A percentile compares a stretch with the other conserved stretches of the same genome.
These are phyloP conservation scores for Amborella trichopoda DNA, from an alignment of 164 flowering plant species.

Conservation along the genomic window DNA sequence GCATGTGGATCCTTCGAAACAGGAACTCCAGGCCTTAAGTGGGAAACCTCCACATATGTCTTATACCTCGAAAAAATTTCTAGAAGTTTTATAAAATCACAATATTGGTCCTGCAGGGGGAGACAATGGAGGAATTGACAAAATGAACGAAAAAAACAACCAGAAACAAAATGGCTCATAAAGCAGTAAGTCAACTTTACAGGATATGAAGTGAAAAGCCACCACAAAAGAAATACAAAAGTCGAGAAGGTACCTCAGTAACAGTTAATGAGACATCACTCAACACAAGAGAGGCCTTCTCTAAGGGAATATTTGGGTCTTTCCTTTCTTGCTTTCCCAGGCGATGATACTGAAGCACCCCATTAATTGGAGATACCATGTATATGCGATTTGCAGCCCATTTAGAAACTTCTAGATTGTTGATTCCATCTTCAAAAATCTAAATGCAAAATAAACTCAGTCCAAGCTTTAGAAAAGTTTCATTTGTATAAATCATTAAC, in stretches of 20 bases:
- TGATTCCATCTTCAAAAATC: constrained; percentile 95
- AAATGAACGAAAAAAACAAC: not conserved
- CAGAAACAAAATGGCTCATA: too few relatives aligned
- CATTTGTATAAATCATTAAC: not conserved
- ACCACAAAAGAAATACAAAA: constrained; percentile 1
- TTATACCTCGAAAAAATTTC: constrained; percentile 79
- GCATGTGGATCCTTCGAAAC: constrained; percentile 32
- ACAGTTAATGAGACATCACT: constrained; percentile 74
- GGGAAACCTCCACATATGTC: constrained; percentile 71
- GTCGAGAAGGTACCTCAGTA: constrained; percentile 62
- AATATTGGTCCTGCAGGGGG: constrained; percentile 66
- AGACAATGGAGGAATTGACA: constrained; percentile 3
- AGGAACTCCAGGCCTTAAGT: constrained; percentile 70
- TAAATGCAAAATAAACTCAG: constrained; percentile 11
- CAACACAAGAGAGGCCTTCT: constrained; percentile 75
- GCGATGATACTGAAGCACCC: constrained; percentile 81
- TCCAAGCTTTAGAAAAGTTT: not conserved
- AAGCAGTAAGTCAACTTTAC: too few relatives aligned
- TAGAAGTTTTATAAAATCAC: constrained; percentile 85
- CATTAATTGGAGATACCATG: constrained; percentile 90
- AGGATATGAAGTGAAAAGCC: too few relatives aligned
- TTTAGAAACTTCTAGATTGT: constrained; percentile 15
- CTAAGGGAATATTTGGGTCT: constrained; percentile 75
- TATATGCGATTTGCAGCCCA: constrained; percentile 74
- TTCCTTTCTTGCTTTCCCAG: constrained; percentile 91